A percentile compares a stretch with the other conserved stretches of the same genome.
Conservation (phyloP, 495 filamentous ascomycete genomes). For the Aspergillus taichungensis region DNA sequence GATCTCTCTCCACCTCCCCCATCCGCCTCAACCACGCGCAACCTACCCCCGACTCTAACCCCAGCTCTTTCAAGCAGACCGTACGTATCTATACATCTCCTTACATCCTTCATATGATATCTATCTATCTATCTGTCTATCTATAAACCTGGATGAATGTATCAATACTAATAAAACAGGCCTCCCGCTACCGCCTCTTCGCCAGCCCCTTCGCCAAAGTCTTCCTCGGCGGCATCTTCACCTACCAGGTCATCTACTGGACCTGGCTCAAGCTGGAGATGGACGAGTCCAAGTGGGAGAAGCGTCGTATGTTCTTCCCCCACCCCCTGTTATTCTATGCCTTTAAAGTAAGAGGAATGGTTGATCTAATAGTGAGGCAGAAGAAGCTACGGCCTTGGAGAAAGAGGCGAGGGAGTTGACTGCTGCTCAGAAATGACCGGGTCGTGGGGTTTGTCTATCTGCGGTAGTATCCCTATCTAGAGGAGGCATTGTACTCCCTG, state of each 20-base stretch:
- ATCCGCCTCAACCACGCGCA: slow-evolving; percentile 6
- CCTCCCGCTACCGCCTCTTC: slow-evolving; percentile 68
- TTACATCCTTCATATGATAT: no score
- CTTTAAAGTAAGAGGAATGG: not conserved
- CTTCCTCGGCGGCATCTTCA: slow-evolving; percentile 76
- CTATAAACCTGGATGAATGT: no score
- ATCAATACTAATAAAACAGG: no score
- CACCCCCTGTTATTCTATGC: not conserved
- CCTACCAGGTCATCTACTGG: slow-evolving; percentile 81
- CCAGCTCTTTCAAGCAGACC: slow-evolving; percentile 14
- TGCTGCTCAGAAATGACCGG: slow-evolving; percentile 21
- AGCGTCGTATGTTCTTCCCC: slow-evolving; percentile 35
- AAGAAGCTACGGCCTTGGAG: slow-evolving; percentile 34
- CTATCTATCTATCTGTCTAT: no score
- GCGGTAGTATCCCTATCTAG: no score
- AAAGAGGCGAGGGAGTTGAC: slow-evolving; percentile 34
- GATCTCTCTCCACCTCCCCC: slow-evolving; percentile 10
- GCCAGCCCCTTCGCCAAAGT: slow-evolving; percentile 73
- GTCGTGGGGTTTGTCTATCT: slow-evolving; percentile 2
- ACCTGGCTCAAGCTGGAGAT: slow-evolving; percentile 81
- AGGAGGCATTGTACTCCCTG: no score
- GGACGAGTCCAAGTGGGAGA: slow-evolving; percentile 57
- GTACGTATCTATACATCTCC: slow-evolving; percentile 10
- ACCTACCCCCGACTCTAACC: not conserved
- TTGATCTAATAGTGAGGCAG: slow-evolving; percentile 13